These are phyloP conservation scores for Phytophthora pinifolia DNA, from an alignment of 352 stramenopile genomes.

Conservation along the genomic window DNA sequence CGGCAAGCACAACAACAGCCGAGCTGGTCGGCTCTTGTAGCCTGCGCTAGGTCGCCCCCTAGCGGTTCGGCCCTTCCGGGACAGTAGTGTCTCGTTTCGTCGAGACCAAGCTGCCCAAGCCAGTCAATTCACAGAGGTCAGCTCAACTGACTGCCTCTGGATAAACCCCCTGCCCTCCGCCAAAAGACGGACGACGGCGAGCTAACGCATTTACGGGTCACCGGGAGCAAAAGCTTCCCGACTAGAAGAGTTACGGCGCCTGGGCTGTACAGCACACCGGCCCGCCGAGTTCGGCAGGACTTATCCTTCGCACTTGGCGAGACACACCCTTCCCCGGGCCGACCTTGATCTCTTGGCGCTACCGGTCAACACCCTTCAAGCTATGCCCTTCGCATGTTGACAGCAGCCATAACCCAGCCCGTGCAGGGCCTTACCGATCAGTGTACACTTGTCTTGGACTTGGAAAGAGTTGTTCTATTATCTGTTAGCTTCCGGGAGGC, in stretches of 20 bases:
- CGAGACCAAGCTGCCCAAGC: too few relatives aligned
- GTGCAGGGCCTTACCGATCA: conserved; percentile 3
- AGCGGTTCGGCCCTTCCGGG: too few relatives aligned
- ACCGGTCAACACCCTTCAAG: conserved; percentile 1
- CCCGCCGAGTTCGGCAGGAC: not conserved
- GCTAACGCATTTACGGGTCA: conserved; percentile 3
- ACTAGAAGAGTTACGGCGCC: not conserved
- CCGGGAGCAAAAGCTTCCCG: not conserved
- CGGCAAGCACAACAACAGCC: too few relatives aligned
- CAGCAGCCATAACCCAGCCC: conserved; percentile 3
- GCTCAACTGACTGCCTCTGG: too few relatives aligned
- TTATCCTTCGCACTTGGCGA: too few relatives aligned
- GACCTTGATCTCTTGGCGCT: conserved; percentile 8
- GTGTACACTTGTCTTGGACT: not conserved
- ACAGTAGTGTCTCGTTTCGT: too few relatives aligned
- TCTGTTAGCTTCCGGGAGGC: not conserved
- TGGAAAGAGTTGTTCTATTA: conserved; percentile 1
- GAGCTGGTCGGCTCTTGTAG: too few relatives aligned
- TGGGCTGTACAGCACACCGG: not conserved
- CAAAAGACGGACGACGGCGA: conserved; percentile 1
- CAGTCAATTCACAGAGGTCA: too few relatives aligned
- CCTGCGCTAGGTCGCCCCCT: too few relatives aligned
- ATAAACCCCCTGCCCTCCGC: not conserved
- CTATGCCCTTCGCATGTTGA: not conserved
- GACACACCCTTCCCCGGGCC: not conserved